Evolutionary conservation across 176 grass and related monocot species (phyloP).

Genomic region (Tillandsia leiboldiana): DNA sequence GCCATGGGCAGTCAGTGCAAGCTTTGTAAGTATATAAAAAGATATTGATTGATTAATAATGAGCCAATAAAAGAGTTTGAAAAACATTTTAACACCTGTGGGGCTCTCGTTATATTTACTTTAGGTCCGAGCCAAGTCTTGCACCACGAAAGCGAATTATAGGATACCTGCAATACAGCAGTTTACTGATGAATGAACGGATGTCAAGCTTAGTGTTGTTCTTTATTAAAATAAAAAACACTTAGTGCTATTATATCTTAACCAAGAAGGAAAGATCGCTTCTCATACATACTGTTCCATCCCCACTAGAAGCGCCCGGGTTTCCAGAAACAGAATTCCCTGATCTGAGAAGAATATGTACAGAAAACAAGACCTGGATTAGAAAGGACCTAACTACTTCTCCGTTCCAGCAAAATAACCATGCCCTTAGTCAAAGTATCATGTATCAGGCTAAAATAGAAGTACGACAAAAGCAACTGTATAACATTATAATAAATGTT

Average conservation of each 20-base stretch:
- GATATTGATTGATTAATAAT: not conserved
- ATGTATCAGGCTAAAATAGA: no score
- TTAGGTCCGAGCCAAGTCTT: slow-evolving; percentile 94
- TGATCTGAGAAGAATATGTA: slow-evolving; percentile 70
- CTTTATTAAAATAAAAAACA: slow-evolving; percentile 9
- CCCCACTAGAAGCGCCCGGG: slow-evolving; percentile 58
- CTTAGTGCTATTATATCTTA: not conserved
- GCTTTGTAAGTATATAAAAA: not conserved
- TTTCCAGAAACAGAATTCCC: slow-evolving; percentile 81
- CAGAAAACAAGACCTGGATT: not conserved
- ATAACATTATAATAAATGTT: no score
- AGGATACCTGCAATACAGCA: slow-evolving; percentile 56
- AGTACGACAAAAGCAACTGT: no score
- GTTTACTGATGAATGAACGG: slow-evolving; percentile 11
- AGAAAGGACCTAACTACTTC: not conserved
- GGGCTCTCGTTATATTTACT: slow-evolving; percentile 91
- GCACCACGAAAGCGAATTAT: slow-evolving; percentile 98
- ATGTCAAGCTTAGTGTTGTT: slow-evolving; percentile 6
- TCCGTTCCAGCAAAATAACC: not conserved
- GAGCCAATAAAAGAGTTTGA: not conserved
- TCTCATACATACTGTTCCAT: slow-evolving; percentile 68
- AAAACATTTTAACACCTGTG: slow-evolving; percentile 44
- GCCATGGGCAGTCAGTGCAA: no score
- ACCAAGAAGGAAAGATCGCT: slow-evolving; percentile 19
- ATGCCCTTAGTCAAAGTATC: no score